Evolutionary conservation across 805 yeast genomes (phyloP).

Genomic region (Saccharomycopsis olivae): DNA sequence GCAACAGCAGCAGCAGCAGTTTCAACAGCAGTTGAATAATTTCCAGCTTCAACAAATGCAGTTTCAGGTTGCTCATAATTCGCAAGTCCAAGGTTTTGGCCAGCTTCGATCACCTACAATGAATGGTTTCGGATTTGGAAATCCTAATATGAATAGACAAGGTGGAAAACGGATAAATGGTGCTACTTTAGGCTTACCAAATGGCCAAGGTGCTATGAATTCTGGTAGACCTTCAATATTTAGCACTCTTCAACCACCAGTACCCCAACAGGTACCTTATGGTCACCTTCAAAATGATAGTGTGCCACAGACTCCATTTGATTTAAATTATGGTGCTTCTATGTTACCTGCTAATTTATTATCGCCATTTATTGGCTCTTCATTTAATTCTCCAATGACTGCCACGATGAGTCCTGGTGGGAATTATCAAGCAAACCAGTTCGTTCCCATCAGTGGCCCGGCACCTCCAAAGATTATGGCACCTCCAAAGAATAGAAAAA

Average conservation of each 20-base stretch:
- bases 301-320: slow-evolving; percentile 45
- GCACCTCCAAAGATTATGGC: slow-evolving; percentile 17
- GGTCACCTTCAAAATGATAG: slow-evolving; percentile 9
- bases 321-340: slow-evolving; percentile 46
- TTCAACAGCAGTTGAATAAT: slow-evolving; percentile 10
- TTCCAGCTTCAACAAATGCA: slow-evolving; percentile 4
- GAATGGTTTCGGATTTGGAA: not conserved
- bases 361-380: slow-evolving; percentile 37
- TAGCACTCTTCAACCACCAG: slow-evolving; percentile 9
- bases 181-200: not conserved
- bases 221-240: not conserved
- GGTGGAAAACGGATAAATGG: not conserved
- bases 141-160: not conserved
- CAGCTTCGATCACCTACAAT: slow-evolving; percentile 1
- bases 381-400: slow-evolving; percentile 15
- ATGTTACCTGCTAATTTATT: slow-evolving; percentile 54
- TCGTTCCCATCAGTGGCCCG: slow-evolving; percentile 14
- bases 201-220: not conserved
- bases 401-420: slow-evolving; percentile 13
- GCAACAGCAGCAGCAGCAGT: slow-evolving; percentile 6
- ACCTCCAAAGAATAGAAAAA: slow-evolving; percentile 15
- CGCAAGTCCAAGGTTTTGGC: not conserved
- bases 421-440: slow-evolving; percentile 4
- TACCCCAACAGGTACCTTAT: slow-evolving; percentile 8
- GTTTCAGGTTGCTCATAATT: not conserved